These are phyloP conservation scores for Wilhelminamyces savonicus DNA, from an alignment of 805 yeast genomes.

Conservation along the genomic window DNA sequence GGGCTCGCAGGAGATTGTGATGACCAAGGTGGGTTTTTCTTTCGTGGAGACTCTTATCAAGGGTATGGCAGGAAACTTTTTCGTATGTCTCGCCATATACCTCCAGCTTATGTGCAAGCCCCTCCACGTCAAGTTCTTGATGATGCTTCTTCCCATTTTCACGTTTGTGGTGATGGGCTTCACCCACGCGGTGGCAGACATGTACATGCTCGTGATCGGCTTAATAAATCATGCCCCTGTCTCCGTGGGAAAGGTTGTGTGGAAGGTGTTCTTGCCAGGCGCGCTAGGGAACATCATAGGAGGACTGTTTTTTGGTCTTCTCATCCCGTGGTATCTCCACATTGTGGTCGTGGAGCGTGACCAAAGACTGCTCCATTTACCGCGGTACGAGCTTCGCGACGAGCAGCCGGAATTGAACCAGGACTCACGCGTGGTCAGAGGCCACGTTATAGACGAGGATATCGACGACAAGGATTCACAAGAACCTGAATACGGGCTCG, in stretches of 20 bases:
- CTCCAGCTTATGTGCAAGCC: conserved; percentile 77
- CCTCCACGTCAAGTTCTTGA: conserved; percentile 61
- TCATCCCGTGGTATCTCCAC: conserved; percentile 70
- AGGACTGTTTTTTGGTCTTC: conserved; percentile 60
- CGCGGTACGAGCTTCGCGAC: conserved; percentile 64
- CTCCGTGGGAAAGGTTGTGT: conserved; percentile 57
- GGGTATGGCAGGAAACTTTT: conserved; percentile 73
- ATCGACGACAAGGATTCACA: conserved; percentile 4
- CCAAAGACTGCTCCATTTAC: conserved; percentile 53
- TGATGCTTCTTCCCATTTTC: conserved; percentile 64
- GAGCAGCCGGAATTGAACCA: conserved; percentile 74
- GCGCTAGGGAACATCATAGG: conserved; percentile 74
- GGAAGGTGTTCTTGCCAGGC: conserved; percentile 71
- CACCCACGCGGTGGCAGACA: conserved; percentile 79
- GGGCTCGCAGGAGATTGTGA: conserved; percentile 46
- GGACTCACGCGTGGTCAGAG: conserved; percentile 73
- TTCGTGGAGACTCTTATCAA: conserved; percentile 64
- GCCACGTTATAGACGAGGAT: conserved; percentile 6
- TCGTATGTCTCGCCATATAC: conserved; percentile 69
- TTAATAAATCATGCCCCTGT: conserved; percentile 60
- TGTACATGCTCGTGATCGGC: conserved; percentile 63
- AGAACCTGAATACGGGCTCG: neutral
- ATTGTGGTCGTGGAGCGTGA: conserved; percentile 68
- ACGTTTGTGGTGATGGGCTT: conserved; percentile 76
- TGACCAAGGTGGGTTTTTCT: conserved; percentile 34